These are phyloP conservation scores for Vitis hybrid DNA, from an alignment of 177 flowering plant genomes.

Conservation along the genomic window DNA sequence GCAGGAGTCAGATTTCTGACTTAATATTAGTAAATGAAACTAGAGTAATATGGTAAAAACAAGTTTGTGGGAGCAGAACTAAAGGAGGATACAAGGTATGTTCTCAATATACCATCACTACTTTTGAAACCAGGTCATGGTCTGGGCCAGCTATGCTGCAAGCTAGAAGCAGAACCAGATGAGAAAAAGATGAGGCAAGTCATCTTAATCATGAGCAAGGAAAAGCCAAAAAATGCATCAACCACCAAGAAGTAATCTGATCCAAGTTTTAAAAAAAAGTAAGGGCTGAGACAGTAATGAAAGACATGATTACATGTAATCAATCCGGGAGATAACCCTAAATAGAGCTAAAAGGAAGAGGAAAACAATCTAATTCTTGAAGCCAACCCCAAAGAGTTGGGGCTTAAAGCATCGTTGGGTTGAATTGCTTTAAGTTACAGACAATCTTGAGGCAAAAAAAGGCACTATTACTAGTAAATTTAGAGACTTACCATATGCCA, in stretches of 20 bases:
- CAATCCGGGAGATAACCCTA: not conserved
- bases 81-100: not conserved
- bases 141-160: no score
- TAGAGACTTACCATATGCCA: slow-evolving; percentile 81
- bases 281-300: no score
- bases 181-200: not conserved
- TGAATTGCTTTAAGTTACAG: not conserved
- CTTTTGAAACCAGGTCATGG: not conserved
- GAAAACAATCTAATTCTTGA: no score
- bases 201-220: not conserved
- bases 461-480: not conserved
- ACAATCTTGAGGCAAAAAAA: not conserved
- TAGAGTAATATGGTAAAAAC: not conserved
- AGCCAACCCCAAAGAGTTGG: not conserved
- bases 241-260: no score
- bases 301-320: no score
- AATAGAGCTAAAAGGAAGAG: not conserved
- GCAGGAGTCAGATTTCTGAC: not conserved
- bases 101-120: not conserved
- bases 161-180: not conserved
- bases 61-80: not conserved
- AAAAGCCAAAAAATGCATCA: not conserved
- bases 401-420: not conserved
- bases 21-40: not conserved
- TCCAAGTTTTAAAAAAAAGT: no score